phyloP scores from a whole-genome alignment of 768 basidiomycete species.

The Dentipellis sp. region DNA sequence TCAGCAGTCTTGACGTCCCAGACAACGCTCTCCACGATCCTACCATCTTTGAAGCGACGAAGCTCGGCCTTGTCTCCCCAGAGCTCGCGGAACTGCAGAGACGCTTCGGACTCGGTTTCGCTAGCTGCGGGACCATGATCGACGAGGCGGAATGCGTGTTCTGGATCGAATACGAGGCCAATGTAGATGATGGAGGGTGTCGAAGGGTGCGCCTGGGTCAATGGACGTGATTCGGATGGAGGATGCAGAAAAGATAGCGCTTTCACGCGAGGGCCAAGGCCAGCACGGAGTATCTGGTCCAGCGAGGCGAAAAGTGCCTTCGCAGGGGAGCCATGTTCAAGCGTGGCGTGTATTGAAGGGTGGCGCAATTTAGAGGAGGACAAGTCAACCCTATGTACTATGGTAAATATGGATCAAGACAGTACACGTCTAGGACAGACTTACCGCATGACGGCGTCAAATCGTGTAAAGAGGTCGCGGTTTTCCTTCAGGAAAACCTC shows the following conservation, averaged over 20 bases:
- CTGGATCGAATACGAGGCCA: conserved; percentile 67
- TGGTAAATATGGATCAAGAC: not conserved
- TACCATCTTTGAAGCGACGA: conserved; percentile 91
- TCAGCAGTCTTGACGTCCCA: conserved; percentile 84
- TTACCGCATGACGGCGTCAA: conserved; percentile 65
- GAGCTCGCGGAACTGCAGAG: conserved; percentile 62
- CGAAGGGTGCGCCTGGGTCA: conserved; percentile 48
- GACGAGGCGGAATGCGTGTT: conserved; percentile 74
- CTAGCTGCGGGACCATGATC: conserved; percentile 85
- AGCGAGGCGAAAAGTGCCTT: conserved; percentile 48
- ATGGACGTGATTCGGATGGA: conserved; percentile 32
- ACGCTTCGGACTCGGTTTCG: conserved; percentile 39
- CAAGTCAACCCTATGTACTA: conserved; percentile 42
- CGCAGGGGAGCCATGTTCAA: conserved; percentile 55
- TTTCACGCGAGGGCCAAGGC: conserved; percentile 65
- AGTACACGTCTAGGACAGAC: conserved; percentile 12
- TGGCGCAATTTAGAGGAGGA: conserved; percentile 36
- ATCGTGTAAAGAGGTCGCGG: conserved; percentile 52
- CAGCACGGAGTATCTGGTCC: conserved; percentile 42
- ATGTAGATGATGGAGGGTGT: conserved; percentile 46
- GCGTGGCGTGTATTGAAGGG: conserved; percentile 32
- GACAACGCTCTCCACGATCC: conserved; percentile 89
- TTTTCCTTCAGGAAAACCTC: conserved; percentile 67
- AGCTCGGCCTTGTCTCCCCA: conserved; percentile 93
- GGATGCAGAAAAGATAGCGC: conserved; percentile 54